phyloP scores from a whole-genome alignment of 108 stramenopile species.

The Cyclotella choctawhatcheeana region DNA sequence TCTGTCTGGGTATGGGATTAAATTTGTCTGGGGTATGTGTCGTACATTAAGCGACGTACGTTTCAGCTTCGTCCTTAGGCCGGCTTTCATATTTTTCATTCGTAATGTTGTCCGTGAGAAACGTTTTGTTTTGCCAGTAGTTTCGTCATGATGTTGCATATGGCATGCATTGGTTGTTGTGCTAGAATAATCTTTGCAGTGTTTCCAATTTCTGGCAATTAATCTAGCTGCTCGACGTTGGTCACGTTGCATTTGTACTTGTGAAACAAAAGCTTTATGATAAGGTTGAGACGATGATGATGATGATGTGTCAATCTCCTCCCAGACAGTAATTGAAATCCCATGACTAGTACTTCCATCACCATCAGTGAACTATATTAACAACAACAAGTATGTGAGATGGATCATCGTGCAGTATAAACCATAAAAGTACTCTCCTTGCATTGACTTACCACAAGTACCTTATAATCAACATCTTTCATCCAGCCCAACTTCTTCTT shows the following conservation, averaged over 20 bases:
- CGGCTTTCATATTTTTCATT: neutral
- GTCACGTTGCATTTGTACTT: neutral
- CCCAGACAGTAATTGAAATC: conserved; percentile 30
- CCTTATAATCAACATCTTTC: conserved; percentile 2
- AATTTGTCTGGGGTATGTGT: neutral
- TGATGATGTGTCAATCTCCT: conserved; percentile 14
- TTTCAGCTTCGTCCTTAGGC: neutral
- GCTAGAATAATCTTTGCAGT: neutral
- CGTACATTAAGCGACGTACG: neutral
- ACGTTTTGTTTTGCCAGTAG: neutral
- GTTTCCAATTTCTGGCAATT: neutral
- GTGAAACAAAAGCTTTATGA: neutral
- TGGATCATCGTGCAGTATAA: neutral
- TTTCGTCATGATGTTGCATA: neutral
- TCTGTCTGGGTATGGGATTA: neutral
- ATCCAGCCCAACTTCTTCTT: too few relatives aligned
- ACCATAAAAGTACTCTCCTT: neutral
- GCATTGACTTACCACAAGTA: conserved; percentile 17
- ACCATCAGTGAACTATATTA: conserved; percentile 23
- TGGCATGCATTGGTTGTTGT: too few relatives aligned
- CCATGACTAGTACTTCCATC: conserved; percentile 15
- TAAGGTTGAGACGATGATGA: neutral
- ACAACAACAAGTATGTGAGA: neutral
- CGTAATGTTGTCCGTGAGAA: too few relatives aligned
- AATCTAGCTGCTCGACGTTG: conserved; percentile 3